A percentile compares a stretch with the other conserved stretches of the same genome.
These are phyloP conservation scores for Neurospora sp. DNA, from an alignment of 495 filamentous ascomycete species.

Conservation along the genomic window DNA sequence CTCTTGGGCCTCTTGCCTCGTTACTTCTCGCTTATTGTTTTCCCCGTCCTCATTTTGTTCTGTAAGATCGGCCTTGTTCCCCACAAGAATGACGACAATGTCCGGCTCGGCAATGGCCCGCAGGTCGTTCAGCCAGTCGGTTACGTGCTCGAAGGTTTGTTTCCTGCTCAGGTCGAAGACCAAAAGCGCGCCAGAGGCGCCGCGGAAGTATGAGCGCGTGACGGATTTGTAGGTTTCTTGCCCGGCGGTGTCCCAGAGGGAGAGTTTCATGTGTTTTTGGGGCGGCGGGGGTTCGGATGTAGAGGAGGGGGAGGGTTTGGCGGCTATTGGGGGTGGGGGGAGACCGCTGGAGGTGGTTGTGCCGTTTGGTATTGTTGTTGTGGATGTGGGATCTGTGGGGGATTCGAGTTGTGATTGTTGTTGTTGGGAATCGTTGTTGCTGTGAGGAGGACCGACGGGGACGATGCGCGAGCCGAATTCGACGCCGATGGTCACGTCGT, in stretches of 20 bases:
- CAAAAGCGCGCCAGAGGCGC: slow-evolving; percentile 80
- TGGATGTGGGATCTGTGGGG: not conserved
- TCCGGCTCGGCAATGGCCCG: slow-evolving; percentile 86
- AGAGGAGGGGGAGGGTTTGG: slow-evolving; percentile 2
- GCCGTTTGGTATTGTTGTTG: not conserved
- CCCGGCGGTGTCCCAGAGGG: slow-evolving; percentile 90
- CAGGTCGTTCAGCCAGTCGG: slow-evolving; percentile 86
- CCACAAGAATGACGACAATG: slow-evolving; percentile 88
- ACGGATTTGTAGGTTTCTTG: slow-evolving; percentile 97
- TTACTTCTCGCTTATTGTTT: slow-evolving; percentile 65
- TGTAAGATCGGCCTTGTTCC: slow-evolving; percentile 85
- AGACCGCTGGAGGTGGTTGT: slow-evolving; percentile 15
- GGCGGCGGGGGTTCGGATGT: slow-evolving; percentile 15
- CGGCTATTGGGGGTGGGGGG: slow-evolving; percentile 21
- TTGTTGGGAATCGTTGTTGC: slow-evolving; percentile 10
- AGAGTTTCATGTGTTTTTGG: slow-evolving; percentile 68
- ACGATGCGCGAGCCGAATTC: slow-evolving; percentile 95
- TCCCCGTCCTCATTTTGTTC: slow-evolving; percentile 20
- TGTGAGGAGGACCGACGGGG: slow-evolving; percentile 72
- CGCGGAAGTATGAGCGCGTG: slow-evolving; percentile 90
- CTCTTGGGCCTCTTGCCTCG: slow-evolving; percentile 66
- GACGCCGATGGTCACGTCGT: slow-evolving; percentile 97
- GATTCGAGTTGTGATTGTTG: not conserved
- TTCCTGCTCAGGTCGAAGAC: slow-evolving; percentile 90
- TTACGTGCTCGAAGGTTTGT: slow-evolving; percentile 75